Conservation (phyloP, 1,284 basidiomycete genomes). For the Cryptococcus jaspeensis region DNA sequence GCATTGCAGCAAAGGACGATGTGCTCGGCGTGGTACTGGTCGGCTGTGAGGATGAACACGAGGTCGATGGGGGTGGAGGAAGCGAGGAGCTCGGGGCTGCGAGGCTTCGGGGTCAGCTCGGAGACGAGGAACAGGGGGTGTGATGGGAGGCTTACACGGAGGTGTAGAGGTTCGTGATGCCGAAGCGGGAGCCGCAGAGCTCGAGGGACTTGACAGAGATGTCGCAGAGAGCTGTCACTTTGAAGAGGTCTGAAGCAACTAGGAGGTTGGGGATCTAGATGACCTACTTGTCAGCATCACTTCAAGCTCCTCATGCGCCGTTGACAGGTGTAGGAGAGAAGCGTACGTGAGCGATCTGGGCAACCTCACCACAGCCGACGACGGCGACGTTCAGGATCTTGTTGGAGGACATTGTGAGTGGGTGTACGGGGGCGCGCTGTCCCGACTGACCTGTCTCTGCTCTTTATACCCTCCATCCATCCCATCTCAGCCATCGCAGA, state of each 20-base stretch:
- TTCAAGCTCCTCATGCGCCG: background rate
- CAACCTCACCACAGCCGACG: slow-evolving; percentile 32
- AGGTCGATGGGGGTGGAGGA: slow-evolving; percentile 23
- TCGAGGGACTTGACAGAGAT: slow-evolving; percentile 9
- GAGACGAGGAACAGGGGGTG: background rate
- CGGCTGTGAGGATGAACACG: slow-evolving; percentile 24
- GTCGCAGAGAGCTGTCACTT: slow-evolving; percentile 25
- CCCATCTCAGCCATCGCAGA: no score
- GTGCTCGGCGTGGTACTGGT: slow-evolving; percentile 23
- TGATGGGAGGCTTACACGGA: slow-evolving; percentile 14
- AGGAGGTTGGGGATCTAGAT: slow-evolving; percentile 23
- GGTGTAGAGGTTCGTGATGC: slow-evolving; percentile 16
- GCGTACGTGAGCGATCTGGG: slow-evolving; percentile 27
- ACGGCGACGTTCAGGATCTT: slow-evolving; percentile 27
- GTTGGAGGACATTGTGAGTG: no score
- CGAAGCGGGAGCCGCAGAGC: slow-evolving; percentile 21
- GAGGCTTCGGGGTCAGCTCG: background rate
- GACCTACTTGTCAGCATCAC: background rate
- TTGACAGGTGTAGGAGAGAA: background rate
- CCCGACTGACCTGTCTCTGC: no score
- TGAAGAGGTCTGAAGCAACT: slow-evolving; percentile 20
- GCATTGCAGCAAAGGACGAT: slow-evolving; percentile 29
- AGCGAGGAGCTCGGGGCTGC: slow-evolving; percentile 20
- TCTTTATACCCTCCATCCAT: no score
- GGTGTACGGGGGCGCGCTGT: no score